phyloP scores from a whole-genome alignment of 441 rosid species.

The Pelargonium australe region DNA sequence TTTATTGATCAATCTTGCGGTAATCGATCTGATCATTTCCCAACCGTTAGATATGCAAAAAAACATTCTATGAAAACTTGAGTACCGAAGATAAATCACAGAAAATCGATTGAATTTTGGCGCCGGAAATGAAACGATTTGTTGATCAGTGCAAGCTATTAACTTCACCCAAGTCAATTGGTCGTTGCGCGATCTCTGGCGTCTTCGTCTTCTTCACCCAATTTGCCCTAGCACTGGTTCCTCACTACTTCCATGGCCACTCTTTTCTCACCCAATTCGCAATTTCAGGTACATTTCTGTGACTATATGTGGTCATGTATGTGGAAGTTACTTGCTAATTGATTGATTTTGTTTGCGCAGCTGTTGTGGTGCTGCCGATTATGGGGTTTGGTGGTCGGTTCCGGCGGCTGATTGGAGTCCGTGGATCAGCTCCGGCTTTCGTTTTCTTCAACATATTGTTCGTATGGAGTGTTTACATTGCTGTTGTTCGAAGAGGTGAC shows the following conservation, averaged over 20 bases:
- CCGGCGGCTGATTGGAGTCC: slow-evolving; percentile 38
- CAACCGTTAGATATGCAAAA: not conserved
- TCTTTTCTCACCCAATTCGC: not conserved
- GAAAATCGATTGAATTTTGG: not conserved
- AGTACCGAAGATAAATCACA: not conserved
- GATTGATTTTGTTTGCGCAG: not conserved
- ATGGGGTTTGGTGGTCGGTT: slow-evolving; percentile 7
- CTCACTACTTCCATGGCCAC: not conserved
- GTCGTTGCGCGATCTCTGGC: slow-evolving; percentile 1
- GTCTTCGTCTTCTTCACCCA: slow-evolving; percentile 6
- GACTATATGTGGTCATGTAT: too few relatives aligned
- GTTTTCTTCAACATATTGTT: slow-evolving; percentile 40
- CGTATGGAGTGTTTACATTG: slow-evolving; percentile 39
- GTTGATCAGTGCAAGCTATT: not conserved
- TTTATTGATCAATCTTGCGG: too few relatives aligned
- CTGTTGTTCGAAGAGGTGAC: slow-evolving; percentile 40
- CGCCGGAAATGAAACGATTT: slow-evolving; percentile 3
- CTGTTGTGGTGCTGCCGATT: not conserved
- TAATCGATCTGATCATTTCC: not conserved
- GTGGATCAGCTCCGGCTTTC: slow-evolving; percentile 48
- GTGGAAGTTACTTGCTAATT: not conserved
- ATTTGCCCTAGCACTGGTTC: not conserved
- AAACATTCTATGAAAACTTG: not conserved
- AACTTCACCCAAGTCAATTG: slow-evolving; percentile 4
- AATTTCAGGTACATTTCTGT: not conserved